These are phyloP conservation scores for Penicillium frequentans DNA, from an alignment of 2,329 filamentous ascomycete species.

Conservation along the genomic window DNA sequence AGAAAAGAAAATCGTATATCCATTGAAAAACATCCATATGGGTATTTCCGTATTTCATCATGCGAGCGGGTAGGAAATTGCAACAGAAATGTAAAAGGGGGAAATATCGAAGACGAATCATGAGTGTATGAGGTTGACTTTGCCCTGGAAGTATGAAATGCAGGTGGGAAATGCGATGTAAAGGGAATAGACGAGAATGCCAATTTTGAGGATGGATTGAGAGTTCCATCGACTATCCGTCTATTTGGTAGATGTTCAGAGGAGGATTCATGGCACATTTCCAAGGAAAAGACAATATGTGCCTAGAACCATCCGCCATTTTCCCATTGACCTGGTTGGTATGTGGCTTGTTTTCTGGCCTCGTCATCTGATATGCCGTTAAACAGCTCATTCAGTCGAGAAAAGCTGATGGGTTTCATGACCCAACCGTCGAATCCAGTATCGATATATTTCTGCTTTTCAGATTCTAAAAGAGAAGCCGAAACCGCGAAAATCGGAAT, in stretches of 20 bases:
- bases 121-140: too few species aligned
- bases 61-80: neutral
- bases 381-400: slow-evolving; percentile 68
- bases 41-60: neutral
- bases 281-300: neutral
- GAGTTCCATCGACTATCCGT: neutral
- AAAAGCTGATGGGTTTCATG: slow-evolving; percentile 82
- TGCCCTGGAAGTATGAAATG: too few species aligned
- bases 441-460: slow-evolving; percentile 68
- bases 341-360: slow-evolving; percentile 63
- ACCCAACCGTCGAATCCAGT: slow-evolving; percentile 91
- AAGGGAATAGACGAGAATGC: too few species aligned
- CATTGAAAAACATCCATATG: neutral
- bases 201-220: too few species aligned
- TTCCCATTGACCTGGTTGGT: slow-evolving; percentile 75
- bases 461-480: slow-evolving; percentile 73
- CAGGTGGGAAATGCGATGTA: too few species aligned
- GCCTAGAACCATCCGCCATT: slow-evolving; percentile 75
- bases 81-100: neutral
- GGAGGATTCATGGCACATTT: too few species aligned
- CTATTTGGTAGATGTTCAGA: neutral
- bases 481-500: slow-evolving; percentile 87
- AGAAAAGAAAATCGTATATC: slow-evolving; percentile 11
- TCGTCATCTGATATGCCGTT: slow-evolving; percentile 65
- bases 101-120: neutral